These are phyloP conservation scores for Aphanomyces euteiches DNA, from an alignment of 352 stramenopile genomes.

Conservation along the genomic window DNA sequence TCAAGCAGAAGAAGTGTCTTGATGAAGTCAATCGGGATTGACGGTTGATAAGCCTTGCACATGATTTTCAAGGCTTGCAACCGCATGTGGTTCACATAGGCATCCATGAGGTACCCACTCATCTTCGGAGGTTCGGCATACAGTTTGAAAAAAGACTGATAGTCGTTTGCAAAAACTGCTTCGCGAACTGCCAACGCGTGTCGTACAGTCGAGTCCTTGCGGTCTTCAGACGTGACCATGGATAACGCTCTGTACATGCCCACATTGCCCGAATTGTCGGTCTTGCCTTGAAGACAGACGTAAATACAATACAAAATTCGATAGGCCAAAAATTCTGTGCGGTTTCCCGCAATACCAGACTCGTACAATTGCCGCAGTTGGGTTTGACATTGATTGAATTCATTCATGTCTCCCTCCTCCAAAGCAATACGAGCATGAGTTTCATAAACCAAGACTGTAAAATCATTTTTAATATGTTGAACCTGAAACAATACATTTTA, in stretches of 20 bases:
- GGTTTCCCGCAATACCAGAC: conserved; percentile 62
- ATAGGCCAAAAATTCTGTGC: conserved; percentile 84
- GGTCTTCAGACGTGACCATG: conserved; percentile 50
- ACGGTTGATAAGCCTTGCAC: conserved; percentile 82
- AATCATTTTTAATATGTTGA: conserved; percentile 94
- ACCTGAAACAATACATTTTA: conserved; percentile 30
- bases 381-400: conserved; percentile 95
- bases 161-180: conserved; percentile 81
- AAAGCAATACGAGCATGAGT: conserved; percentile 95
- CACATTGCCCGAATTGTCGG: conserved; percentile 77
- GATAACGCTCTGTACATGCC: conserved; percentile 80
- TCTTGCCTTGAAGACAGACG: conserved; percentile 81
- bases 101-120: conserved; percentile 87
- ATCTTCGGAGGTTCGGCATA: conserved; percentile 85
- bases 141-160: conserved; percentile 86
- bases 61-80: conserved; percentile 77
- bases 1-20: conserved; percentile 67
- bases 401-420: conserved; percentile 93
- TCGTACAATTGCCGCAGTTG: conserved; percentile 87
- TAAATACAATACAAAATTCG: conserved; percentile 89
- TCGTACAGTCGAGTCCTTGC: conserved; percentile 47
- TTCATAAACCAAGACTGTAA: conserved; percentile 98
- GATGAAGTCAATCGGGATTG: conserved; percentile 70
- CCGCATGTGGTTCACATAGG: conserved; percentile 77
- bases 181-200: conserved; percentile 78